phyloP scores from a whole-genome alignment of 108 stramenopile genomes.

The Poteriospumella lacustris region DNA sequence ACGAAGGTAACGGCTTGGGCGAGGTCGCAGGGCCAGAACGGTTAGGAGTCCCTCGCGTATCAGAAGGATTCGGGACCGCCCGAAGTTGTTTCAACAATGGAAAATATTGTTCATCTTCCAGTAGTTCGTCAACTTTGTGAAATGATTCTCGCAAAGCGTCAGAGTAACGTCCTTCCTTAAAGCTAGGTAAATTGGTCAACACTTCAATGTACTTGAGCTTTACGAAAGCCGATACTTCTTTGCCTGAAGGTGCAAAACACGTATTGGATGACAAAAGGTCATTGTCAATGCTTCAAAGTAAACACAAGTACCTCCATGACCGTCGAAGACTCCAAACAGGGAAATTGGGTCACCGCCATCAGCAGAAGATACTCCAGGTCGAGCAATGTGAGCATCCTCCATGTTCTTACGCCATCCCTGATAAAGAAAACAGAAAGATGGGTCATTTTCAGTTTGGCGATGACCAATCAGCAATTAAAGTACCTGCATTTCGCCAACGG shows the following conservation, averaged over 20 bases:
- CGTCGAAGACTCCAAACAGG: conserved; percentile 81
- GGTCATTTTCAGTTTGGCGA: neutral
- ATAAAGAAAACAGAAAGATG: neutral
- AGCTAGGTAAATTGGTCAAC: conserved; percentile 33
- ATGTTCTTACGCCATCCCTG: conserved; percentile 94
- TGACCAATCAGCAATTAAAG: neutral
- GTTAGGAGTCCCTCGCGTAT: no score
- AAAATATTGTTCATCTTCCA: conserved; percentile 1
- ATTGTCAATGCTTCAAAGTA: neutral
- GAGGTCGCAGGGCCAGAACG: no score
- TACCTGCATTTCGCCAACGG: conserved; percentile 24
- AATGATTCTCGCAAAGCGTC: conserved; percentile 36
- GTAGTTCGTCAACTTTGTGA: conserved; percentile 50
- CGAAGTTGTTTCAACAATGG: conserved; percentile 25
- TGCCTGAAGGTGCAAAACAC: conserved; percentile 48
- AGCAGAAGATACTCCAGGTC: conserved; percentile 53
- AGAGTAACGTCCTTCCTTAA: conserved; percentile 34
- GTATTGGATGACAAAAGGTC: conserved; percentile 49
- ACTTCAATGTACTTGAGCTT: conserved; percentile 32
- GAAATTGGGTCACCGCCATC: conserved; percentile 35
- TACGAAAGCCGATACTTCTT: conserved; percentile 52
- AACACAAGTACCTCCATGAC: conserved; percentile 65
- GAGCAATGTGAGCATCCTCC: conserved; percentile 93
- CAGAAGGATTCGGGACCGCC: conserved; percentile 16
- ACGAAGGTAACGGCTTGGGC: no score